Percentiles rank a stretch among this genome's conserved stretches.
phyloP scores from a whole-genome alignment of 2,329 filamentous ascomycete genomes.

The Parasarocladium wereldwijsianum region DNA sequence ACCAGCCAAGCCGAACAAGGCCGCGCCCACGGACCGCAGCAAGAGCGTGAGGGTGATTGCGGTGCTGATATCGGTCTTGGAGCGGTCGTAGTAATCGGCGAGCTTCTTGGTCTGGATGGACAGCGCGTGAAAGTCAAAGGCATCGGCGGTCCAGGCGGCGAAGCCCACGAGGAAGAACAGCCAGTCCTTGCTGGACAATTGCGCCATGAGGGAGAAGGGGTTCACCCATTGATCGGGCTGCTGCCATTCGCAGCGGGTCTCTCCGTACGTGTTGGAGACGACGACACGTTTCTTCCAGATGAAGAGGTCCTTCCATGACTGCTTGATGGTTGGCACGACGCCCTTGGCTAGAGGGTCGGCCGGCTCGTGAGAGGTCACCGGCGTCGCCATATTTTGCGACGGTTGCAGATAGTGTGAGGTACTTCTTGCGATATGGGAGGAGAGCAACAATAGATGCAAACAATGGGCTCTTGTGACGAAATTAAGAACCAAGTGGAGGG shows the following conservation, averaged over 20 bases:
- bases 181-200: constrained; percentile 54
- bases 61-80: constrained; percentile 54
- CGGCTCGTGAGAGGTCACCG: constrained; percentile 22
- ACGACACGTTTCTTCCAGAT: constrained; percentile 61
- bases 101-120: constrained; percentile 66
- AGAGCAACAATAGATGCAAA: too few relatives aligned
- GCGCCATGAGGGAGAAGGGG: constrained; percentile 52
- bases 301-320: constrained; percentile 51
- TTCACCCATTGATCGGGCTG: constrained; percentile 51
- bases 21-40: constrained; percentile 60
- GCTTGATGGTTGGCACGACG: constrained; percentile 47
- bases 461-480: too few relatives aligned
- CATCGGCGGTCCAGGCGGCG: constrained; percentile 64
- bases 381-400: too few relatives aligned
- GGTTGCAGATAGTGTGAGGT: too few relatives aligned
- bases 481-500: too few relatives aligned
- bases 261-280: constrained; percentile 47
- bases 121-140: constrained; percentile 72
- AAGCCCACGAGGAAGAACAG: constrained; percentile 64
- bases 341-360: constrained; percentile 57
- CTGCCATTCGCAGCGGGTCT: constrained; percentile 54
- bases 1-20: constrained; percentile 60
- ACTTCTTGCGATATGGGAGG: too few relatives aligned
- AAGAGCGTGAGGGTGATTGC: constrained; percentile 65
- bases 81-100: constrained; percentile 30